Evolutionary conservation across 2,329 filamentous ascomycete genomes (phyloP), one percentile per base, ranked within the genome.

Genomic region (Gremmenia infestans): DNA sequence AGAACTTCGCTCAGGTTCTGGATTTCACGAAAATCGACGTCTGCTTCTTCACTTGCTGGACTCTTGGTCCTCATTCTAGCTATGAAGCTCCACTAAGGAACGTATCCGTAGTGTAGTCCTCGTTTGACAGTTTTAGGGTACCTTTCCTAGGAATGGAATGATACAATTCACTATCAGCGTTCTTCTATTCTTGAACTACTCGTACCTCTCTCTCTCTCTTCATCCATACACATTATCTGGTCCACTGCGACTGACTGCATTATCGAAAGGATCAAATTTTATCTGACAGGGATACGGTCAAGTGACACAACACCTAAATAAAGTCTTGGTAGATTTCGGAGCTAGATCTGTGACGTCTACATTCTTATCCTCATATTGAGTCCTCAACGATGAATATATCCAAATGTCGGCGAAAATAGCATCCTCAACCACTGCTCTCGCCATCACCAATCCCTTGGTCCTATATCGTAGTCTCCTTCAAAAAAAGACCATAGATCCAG

Each of bases 381-480:
- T 46, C 47, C 35, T 36, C 36, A 32, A 52, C 28, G 32, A 57
- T 50, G 49, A 60, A 39, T 17, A 54, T 46, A 55, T 57, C 54
- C 56, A 53, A 59, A 68, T 69, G 67, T 64, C 64, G 58, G 52
- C 59, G 54, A 55, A 74, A 72, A 47, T 59, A 32, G 71, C 67
- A 60, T 42, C 39, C 35, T 65, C 71, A 17, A 63, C 74, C 12
- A 79, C 80, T 35, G 72, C 64, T 25, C 62, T 86, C 35, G 77
- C 79, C 55, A 84, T 86, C 63, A 85, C 83, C 3, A 91, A 92
- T 67, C 89, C 88, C 3, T 74, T 92, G 58, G 82, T 91, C 59
- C 85, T 91, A 60, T 93, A 93, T 71, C 81, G 87, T 56, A 81
- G 87, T 22, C 75, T 91, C 14, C 71, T 93, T 85, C 4, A 68